Conservation (phyloP, 2,329 filamentous ascomycete genomes). For the Harringtonia aguacate region DNA sequence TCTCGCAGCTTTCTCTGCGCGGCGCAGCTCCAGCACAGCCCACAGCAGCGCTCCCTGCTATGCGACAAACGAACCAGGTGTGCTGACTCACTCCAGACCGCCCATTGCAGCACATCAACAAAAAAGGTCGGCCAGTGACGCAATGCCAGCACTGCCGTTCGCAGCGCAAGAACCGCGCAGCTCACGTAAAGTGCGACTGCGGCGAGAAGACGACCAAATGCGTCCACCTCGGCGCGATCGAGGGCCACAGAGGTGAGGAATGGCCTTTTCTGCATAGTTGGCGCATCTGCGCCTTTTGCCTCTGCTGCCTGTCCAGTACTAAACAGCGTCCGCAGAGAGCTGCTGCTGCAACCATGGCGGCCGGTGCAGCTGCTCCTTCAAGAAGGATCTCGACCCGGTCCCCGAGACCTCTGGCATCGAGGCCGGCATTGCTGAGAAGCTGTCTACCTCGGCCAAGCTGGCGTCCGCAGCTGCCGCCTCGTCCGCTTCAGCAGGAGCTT, state of each 20-base stretch:
- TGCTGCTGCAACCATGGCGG: constrained; percentile 63
- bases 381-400: constrained; percentile 56
- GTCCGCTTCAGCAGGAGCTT: neutral
- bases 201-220: constrained; percentile 79
- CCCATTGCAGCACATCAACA: constrained; percentile 87
- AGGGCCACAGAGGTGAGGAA: constrained; percentile 48
- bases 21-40: neutral
- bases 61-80: neutral
- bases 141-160: constrained; percentile 96
- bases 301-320: neutral
- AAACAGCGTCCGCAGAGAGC: constrained; percentile 34
- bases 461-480: neutral
- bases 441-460: neutral
- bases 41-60: neutral
- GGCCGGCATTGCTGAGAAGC: constrained; percentile 21
- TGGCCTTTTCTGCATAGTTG: neutral
- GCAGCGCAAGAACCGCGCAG: constrained; percentile 89
- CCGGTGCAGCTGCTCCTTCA: constrained; percentile 53
- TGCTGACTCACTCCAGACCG: constrained; percentile 50
- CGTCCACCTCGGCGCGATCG: constrained; percentile 44
- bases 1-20: neutral
- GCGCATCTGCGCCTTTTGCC: neutral
- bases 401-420: constrained; percentile 41
- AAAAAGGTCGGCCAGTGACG: constrained; percentile 93
- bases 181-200: constrained; percentile 94